These are phyloP conservation scores for Flueggea neowawraea DNA, from an alignment of 441 rosid species.

Conservation along the genomic window DNA sequence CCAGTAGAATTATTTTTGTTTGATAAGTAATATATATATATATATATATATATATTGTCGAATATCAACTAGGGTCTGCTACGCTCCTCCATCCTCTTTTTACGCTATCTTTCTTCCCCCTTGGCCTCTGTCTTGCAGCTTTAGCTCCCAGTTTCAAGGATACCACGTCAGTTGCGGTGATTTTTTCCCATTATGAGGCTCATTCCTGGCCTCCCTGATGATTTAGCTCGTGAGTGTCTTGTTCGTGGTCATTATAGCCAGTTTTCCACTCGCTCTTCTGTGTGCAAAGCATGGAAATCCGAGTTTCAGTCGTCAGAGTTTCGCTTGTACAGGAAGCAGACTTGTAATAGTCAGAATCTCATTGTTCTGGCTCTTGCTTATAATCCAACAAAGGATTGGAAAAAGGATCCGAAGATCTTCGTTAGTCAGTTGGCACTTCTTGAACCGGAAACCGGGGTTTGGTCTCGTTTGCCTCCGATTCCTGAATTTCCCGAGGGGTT, in stretches of 20 bases:
- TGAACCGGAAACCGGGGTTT: slow-evolving; percentile 52
- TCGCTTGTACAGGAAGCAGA: slow-evolving; percentile 20
- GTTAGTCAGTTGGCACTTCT: slow-evolving; percentile 36
- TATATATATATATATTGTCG: no score
- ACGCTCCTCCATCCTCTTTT: no score
- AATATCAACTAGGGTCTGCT: no score
- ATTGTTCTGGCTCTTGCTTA: slow-evolving; percentile 51
- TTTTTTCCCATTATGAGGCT: slow-evolving; percentile 19
- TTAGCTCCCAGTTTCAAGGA: no score
- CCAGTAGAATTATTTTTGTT: no score
- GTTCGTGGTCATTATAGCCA: slow-evolving; percentile 22
- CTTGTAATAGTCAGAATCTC: slow-evolving; percentile 32
- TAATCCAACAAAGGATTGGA: background rate
- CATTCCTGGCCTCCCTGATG: slow-evolving; percentile 38
- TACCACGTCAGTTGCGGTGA: no score
- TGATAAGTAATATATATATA: no score
- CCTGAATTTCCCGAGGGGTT: slow-evolving; percentile 41
- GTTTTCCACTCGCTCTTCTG: slow-evolving; percentile 18
- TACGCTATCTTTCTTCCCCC: no score
- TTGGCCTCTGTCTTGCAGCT: no score
- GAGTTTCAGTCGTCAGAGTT: slow-evolving; percentile 31
- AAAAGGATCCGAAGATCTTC: slow-evolving; percentile 25
- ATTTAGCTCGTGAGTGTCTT: slow-evolving; percentile 37
- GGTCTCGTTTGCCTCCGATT: slow-evolving; percentile 50
- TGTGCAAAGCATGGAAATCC: slow-evolving; percentile 35